Evolutionary conservation across 768 basidiomycete genomes (phyloP), one percentile per base, ranked within the genome.

Genomic region (Thelephora aurantiotincta): DNA sequence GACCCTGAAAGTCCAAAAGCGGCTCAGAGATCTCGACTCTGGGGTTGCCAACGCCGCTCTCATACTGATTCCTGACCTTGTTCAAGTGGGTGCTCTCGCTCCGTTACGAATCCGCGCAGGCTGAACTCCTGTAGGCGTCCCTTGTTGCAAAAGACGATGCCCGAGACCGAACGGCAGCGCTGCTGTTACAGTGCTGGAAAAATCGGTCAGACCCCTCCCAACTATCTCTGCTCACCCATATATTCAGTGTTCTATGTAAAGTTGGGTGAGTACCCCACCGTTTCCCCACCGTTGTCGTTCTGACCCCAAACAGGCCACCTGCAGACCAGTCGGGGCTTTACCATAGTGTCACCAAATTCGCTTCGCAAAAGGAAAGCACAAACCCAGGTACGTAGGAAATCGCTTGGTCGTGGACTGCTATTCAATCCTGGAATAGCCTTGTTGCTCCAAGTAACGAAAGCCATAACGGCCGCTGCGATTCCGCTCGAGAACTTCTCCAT

Each of bases 21-120:
- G 72, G 38, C 50, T 78, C 30, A 53, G 63, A 23, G 77, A 81
- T 53, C 47, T 60, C 6, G 65, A 76, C 44, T 53, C 59, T 6
- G 52, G 57, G 5, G 77, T 80, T 1, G 64, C 64, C 23, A 59
- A 59, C 48, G 72, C 75, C 20, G 74, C 77, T 3, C 57, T 77
- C 26, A 57, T 61, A 5, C 56, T 68, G 13, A 22, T 61, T 30
- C 23, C 51, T 11, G 52, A 49, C 18, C 48, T 61, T 6, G 19
- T 55, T 5, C 13, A 65, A 55, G 71, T 70, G 35, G 49, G 65
- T 53, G 23, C 11, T 13, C 19, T n/a, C 9, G 14, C 2, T 19
- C 20, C 37, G 19, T 38, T 12, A 16, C 16, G n/a, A 16, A 37
- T 43, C 33, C 22, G 18, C 47, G 9, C 9, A 5, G 11, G 20